Evolutionary conservation across 106 monocot species (phyloP).

Genomic region (Platanthera zijinensis): DNA sequence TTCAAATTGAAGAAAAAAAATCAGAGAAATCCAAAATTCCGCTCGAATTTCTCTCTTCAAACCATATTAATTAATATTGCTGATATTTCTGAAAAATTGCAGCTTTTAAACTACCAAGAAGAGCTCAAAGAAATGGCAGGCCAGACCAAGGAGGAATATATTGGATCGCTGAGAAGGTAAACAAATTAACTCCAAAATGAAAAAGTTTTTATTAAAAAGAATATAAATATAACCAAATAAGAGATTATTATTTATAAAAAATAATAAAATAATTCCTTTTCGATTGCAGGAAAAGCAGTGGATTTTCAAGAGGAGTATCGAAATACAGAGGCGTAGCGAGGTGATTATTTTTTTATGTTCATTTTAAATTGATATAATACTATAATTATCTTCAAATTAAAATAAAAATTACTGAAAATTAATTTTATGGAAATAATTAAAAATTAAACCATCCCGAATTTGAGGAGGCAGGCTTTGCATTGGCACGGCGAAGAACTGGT

Average conservation of each 20-base stretch:
- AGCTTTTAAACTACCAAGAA: conserved; percentile 7
- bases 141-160: conserved; percentile 7
- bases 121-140: conserved; percentile 9
- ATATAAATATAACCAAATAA: too few species aligned
- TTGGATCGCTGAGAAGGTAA: conserved; percentile 10
- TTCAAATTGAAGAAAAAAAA: too few species aligned
- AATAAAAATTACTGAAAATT: background rate
- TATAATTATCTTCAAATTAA: background rate
- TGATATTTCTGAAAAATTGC: too few species aligned
- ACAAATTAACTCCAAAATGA: background rate
- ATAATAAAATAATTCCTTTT: background rate
- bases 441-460: too few species aligned
- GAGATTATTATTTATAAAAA: background rate
- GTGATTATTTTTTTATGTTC: background rate
- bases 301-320: conserved; percentile 68
- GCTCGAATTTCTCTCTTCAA: too few species aligned
- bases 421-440: too few species aligned
- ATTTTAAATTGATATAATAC: background rate
- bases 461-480: background rate
- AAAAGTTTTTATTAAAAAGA: too few species aligned
- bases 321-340: conserved; percentile 71
- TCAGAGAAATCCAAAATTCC: too few species aligned
- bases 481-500: background rate
- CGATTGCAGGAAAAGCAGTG: conserved; percentile 46
- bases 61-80: too few species aligned